Base-by-base conservation (phyloP, 306 rosid species). In the Herpetospermum pedunculosum region DNA sequence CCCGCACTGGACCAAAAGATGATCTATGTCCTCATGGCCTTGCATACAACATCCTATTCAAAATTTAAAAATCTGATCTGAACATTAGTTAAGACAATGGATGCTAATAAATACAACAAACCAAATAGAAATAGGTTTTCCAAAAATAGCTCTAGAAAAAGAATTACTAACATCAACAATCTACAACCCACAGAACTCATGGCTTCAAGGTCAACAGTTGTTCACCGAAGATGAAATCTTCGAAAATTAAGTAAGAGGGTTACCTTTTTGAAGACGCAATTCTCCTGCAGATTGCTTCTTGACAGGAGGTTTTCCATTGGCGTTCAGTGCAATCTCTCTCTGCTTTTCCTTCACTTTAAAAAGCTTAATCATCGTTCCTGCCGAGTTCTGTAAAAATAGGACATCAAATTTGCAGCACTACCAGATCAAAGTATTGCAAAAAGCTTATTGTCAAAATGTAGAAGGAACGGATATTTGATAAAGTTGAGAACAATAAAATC, bases 291-390 rank as follows among this genome's bases (percentile, higher is more conserved):
- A 75, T 76, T 86, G 86, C 82, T 80, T 84, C 75, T 80, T 84
- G 30, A 73, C 77, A 5, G 82, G 86, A 18, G 82, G 29, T 48
- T 41, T 70, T 28, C 90, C 88, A 70, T 80, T 84, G 55, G 88
- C 88, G 64, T 78, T 86, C 70, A 76, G 79, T 40, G 88, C 88
- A 52, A 75, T 72, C 72, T 86, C 87, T 63, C 83, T 84, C 78
- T 81, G 88, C 75, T 81, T 86, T 77, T 86, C 90, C 86, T 86
- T 86, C 65, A 84, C 90, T 65, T 86, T 86, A 76, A 86, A 86
- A 29, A 86, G 84, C 78, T 74, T 81, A 29, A 86, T 86, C 88
- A 86, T 86, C 60, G 77, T 82, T 75, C 83, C 86, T 85, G 65
- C 77, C 76, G 30, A 26, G 67, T 9, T 49, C 60, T 44, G 67